Evolutionary conservation across 2,329 filamentous ascomycete genomes (phyloP).

Genomic region (Fusarium avenaceum): DNA sequence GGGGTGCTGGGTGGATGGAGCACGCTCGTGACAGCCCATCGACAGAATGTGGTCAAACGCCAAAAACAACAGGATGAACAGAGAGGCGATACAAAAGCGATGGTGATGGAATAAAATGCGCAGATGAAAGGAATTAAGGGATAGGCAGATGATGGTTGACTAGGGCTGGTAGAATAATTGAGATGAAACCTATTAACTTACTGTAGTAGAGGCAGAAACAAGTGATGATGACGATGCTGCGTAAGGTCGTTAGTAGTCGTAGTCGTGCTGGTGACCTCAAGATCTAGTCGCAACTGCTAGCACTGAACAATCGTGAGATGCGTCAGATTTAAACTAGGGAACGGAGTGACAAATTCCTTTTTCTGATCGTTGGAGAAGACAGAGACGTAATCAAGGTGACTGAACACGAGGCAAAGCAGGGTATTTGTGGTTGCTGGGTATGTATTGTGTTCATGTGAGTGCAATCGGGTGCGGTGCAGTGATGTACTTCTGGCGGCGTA

Average conservation of each 20-base stretch:
- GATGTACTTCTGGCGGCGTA: slow-evolving; percentile 42
- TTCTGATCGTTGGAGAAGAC: slow-evolving; percentile 28
- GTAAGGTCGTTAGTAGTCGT: slow-evolving; percentile 31
- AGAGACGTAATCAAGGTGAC: slow-evolving; percentile 26
- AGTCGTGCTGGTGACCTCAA: slow-evolving; percentile 41
- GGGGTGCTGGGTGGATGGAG: slow-evolving; percentile 52
- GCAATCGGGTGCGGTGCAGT: slow-evolving; percentile 38
- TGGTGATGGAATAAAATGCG: neutral
- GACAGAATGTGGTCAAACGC: slow-evolving; percentile 41
- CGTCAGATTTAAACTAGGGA: slow-evolving; percentile 29
- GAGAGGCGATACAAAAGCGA: slow-evolving; percentile 16
- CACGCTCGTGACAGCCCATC: slow-evolving; percentile 52
- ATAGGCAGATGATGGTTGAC: slow-evolving; percentile 9
- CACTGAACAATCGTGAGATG: slow-evolving; percentile 44
- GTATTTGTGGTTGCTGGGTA: slow-evolving; percentile 35
- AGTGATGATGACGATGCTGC: slow-evolving; percentile 45
- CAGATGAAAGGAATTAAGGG: neutral
- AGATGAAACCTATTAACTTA: slow-evolving; percentile 35
- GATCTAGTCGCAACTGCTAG: slow-evolving; percentile 44
- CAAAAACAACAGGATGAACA: slow-evolving; percentile 18
- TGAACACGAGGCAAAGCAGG: slow-evolving; percentile 33
- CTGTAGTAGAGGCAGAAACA: slow-evolving; percentile 25
- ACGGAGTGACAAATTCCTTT: slow-evolving; percentile 33
- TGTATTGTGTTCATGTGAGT: slow-evolving; percentile 41
- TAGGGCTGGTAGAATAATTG: slow-evolving; percentile 11